Conservation (phyloP, 2,329 filamentous ascomycete genomes). For the Exophiala alcalophila region DNA sequence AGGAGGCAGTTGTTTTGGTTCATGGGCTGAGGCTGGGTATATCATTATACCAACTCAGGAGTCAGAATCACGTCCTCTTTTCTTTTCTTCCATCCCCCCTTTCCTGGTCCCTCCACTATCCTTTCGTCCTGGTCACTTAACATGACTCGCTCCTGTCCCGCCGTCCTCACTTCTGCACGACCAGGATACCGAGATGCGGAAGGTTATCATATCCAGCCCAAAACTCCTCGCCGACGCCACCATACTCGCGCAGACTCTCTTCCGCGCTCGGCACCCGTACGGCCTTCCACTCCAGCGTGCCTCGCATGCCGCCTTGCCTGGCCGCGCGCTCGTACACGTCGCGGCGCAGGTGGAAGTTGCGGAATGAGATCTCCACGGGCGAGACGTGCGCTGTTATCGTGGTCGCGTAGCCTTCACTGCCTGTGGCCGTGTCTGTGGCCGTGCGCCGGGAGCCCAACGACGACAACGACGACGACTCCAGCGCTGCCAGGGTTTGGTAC, state of each 20-base stretch:
- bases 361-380: slow-evolving; percentile 17
- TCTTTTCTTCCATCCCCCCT: not conserved
- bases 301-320: slow-evolving; percentile 16
- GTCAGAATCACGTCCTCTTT: no score
- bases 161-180: slow-evolving; percentile 10
- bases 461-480: not conserved
- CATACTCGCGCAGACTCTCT: slow-evolving; percentile 6
- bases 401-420: slow-evolving; percentile 13
- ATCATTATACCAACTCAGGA: no score
- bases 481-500: no score
- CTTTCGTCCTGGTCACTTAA: no score
- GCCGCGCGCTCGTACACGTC: slow-evolving; percentile 17
- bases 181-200: slow-evolving; percentile 16
- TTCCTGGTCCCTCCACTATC: not conserved
- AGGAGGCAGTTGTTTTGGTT: no score
- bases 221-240: slow-evolving; percentile 9
- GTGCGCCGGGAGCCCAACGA: not conserved
- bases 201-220: slow-evolving; percentile 15
- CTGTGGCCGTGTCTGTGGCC: slow-evolving; percentile 2
- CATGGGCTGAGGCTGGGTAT: no score
- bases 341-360: slow-evolving; percentile 19
- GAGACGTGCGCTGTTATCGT: slow-evolving; percentile 16
- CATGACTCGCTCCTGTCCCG: no score
- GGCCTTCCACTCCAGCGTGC: slow-evolving; percentile 14
- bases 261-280: slow-evolving; percentile 11